Conservation (phyloP, 2,329 filamentous ascomycete genomes). For the Aspergillus sp. region DNA sequence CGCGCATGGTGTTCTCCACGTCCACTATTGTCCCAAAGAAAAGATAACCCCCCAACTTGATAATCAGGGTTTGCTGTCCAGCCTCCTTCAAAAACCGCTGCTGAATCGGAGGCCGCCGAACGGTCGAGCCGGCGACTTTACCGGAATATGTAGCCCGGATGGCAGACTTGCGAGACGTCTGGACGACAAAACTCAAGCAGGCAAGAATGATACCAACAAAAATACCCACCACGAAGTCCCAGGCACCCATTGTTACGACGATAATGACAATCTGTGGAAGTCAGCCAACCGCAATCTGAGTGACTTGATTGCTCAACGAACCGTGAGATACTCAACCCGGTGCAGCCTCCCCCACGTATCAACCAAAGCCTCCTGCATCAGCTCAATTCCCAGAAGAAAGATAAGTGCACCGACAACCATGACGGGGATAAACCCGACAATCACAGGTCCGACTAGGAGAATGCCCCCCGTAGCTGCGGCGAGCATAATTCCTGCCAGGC, state of each 20-base stretch:
- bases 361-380: conserved; percentile 84
- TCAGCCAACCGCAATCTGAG: neutral
- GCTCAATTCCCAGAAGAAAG: conserved; percentile 89
- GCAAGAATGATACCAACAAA: conserved; percentile 87
- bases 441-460: conserved; percentile 77
- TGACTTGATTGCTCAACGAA: conserved; percentile 34
- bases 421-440: conserved; percentile 92
- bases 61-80: conserved; percentile 81
- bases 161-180: conserved; percentile 85
- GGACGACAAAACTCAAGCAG: conserved; percentile 85
- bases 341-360: conserved; percentile 86
- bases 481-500: conserved; percentile 81
- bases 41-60: conserved; percentile 91
- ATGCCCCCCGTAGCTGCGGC: conserved; percentile 76
- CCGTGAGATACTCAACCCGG: conserved; percentile 82
- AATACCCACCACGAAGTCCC: conserved; percentile 95
- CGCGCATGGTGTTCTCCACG: conserved; percentile 83
- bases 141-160: conserved; percentile 89
- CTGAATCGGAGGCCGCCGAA: conserved; percentile 85
- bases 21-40: conserved; percentile 98
- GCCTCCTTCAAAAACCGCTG: conserved; percentile 82
- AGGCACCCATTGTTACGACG: conserved; percentile 91
- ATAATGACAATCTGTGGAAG: conserved; percentile 68
- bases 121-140: conserved; percentile 84
- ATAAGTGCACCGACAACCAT: conserved; percentile 97